phyloP scores from a whole-genome alignment of 2,329 filamentous ascomycete species.

The Botryosphaeria dothidea region DNA sequence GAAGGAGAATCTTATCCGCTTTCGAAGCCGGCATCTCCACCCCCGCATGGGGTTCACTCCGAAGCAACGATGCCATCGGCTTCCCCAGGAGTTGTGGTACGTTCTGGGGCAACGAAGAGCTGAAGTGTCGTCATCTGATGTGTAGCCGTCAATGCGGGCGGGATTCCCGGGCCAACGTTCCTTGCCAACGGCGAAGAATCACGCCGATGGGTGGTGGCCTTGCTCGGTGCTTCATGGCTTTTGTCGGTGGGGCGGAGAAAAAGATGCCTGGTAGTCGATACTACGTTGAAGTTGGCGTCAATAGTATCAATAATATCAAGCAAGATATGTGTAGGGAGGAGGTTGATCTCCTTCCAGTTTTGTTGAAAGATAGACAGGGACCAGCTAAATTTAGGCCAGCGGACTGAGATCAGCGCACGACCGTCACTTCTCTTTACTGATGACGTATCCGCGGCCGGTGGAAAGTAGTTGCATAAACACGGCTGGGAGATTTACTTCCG shows the following conservation, averaged over 20 bases:
- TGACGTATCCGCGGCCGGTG: conserved; percentile 49
- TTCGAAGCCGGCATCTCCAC: conserved; percentile 34
- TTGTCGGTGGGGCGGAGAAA: conserved; percentile 33
- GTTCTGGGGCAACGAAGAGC: no score
- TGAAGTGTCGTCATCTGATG: no score
- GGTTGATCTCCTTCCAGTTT: not conserved
- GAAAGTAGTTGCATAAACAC: conserved; percentile 47
- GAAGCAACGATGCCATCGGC: conserved; percentile 48
- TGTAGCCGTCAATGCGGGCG: conserved; percentile 50
- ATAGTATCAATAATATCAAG: conserved; percentile 31
- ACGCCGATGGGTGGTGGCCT: conserved; percentile 46
- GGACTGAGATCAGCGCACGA: conserved; percentile 38
- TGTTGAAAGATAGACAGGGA: not conserved
- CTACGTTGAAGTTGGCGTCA: conserved; percentile 34
- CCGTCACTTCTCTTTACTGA: conserved; percentile 45
- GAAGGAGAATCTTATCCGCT: conserved; percentile 35
- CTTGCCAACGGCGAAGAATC: conserved; percentile 54
- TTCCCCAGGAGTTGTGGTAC: conserved; percentile 46
- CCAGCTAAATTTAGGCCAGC: conserved; percentile 21
- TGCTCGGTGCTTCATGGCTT: conserved; percentile 43
- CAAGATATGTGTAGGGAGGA: conserved; percentile 31
- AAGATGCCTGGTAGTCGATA: conserved; percentile 26
- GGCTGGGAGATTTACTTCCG: conserved; percentile 25
- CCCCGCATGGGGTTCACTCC: no score
- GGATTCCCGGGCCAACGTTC: conserved; percentile 50